Conservation (phyloP, 768 basidiomycete genomes). For the Lentinula sp. region DNA sequence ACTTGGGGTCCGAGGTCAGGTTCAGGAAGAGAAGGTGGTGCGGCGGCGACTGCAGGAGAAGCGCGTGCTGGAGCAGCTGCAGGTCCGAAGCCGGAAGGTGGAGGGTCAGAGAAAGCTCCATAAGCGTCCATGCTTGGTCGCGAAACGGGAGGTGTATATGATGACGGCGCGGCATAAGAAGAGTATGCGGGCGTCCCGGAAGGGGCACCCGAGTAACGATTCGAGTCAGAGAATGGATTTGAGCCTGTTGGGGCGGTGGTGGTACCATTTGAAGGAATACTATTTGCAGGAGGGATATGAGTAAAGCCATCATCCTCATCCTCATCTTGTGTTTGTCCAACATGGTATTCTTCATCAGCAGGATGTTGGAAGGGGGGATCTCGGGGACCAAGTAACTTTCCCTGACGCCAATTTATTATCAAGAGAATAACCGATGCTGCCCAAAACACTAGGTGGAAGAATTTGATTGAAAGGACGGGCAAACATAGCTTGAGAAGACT, state of each 20-base stretch:
- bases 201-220: constrained; percentile 38
- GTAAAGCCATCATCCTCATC: constrained; percentile 56
- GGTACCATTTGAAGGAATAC: constrained; percentile 17
- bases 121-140: constrained; percentile 82
- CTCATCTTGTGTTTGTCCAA: constrained; percentile 44
- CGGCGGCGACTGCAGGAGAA: constrained; percentile 13
- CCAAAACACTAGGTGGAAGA: constrained; percentile 63
- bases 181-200: constrained; percentile 19
- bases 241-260: constrained; percentile 17
- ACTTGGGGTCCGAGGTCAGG: constrained; percentile 48
- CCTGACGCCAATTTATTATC: constrained; percentile 72
- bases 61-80: constrained; percentile 19
- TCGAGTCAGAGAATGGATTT: constrained; percentile 50
- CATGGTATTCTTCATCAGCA: constrained; percentile 24
- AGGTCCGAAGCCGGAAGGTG: constrained; percentile 64
- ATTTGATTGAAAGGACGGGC: neutral
- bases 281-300: constrained; percentile 36
- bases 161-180: constrained; percentile 17
- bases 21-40: constrained; percentile 33
- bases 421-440: constrained; percentile 58
- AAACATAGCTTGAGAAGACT: constrained; percentile 16
- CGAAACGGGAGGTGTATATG: constrained; percentile 17
- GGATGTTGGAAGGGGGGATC: constrained; percentile 79
- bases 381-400: constrained; percentile 47
- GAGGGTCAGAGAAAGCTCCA: constrained; percentile 86